These are phyloP conservation scores for Cucurbita ficifolia DNA, from an alignment of 306 rosid genomes.

Conservation along the genomic window DNA sequence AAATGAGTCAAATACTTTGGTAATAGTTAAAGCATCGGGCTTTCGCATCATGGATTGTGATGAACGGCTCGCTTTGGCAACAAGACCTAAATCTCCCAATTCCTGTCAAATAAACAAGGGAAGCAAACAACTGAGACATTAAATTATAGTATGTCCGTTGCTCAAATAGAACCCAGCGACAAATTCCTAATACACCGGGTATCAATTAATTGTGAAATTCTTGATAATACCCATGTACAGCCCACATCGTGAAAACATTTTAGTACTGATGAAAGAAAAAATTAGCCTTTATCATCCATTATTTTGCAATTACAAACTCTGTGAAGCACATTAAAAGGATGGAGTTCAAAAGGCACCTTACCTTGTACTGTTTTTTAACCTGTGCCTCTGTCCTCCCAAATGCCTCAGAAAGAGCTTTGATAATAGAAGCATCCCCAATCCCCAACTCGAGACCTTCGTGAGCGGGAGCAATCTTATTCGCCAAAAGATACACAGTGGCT, in stretches of 20 bases:
- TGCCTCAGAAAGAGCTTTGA: conserved; percentile 74
- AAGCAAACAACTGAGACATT: not conserved
- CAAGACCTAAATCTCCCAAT: conserved; percentile 74
- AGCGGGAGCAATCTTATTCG: conserved; percentile 59
- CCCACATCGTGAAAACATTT: not conserved
- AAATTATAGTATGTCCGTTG: not conserved
- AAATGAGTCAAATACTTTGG: conserved; percentile 66
- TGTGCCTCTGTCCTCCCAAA: conserved; percentile 53
- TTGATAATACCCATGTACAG: not conserved
- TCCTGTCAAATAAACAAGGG: conserved; percentile 19
- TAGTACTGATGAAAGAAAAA: not conserved
- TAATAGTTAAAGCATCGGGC: conserved; percentile 61
- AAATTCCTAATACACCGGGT: not conserved
- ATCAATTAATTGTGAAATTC: not conserved
- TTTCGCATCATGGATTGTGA: conserved; percentile 75
- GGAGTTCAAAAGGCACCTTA: not conserved
- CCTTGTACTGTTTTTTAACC: conserved; percentile 63
- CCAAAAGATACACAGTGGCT: conserved; percentile 47
- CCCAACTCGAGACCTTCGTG: conserved; percentile 74
- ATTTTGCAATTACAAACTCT: not conserved
- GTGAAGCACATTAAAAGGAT: not conserved
- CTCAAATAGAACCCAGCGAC: not conserved
- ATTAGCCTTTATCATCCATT: not conserved
- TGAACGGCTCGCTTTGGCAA: conserved; percentile 66
- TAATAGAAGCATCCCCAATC: conserved; percentile 70